Evolutionary conservation across 768 basidiomycete species (phyloP), one percentile per base, ranked within the genome.

Genomic region (Russula abietina): DNA sequence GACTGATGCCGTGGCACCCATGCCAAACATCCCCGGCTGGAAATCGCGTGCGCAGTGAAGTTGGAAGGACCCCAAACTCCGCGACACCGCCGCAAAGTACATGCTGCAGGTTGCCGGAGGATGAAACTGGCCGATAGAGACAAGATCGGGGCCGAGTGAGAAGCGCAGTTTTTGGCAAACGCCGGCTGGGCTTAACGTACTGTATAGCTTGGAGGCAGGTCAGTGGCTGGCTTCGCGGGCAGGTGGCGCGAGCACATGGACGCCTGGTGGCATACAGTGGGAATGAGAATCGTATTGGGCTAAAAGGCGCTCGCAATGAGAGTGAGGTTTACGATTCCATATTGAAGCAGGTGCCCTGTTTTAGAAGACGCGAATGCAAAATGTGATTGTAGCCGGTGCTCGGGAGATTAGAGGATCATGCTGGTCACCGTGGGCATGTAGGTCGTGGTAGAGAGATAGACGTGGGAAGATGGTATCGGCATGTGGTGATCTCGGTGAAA

Each of bases 201-300:
- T 55, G 58, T 38, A 45, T 28, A 51, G 54, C 36, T 51, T 59
- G 57, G 51, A 36, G 46, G 57, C 28, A 33, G 52, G 58, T 36
- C 51, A 56, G 63, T 63, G 63, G 63, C 59, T 51, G 58, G 41
- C 54, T 45, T 55, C 19, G 63, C 48, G 33, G 30, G 58, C 58
- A 59, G 63, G 57, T 64, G 63, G 63, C 63, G 54, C 63, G 32
- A 55, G 39, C 63, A 64, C 63, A 60, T 64, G 63, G 58, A 55
- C 48, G 58, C 63, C 63, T 64, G 58, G 63, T 56, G 63, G 63
- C 63, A 60, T 64, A 39, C 57, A 64, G 58, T 64, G 63, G 63
- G 63, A 64, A 64, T 9, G 62, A 55, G 62, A 64, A 64, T 59
- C 57, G 62, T 22, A 55, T 55, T 39, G 38, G 43, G 49, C 26